Evolutionary conservation across 768 basidiomycete genomes (phyloP), one percentile per base, ranked within the genome.

Genomic region (Terana coerulea): DNA sequence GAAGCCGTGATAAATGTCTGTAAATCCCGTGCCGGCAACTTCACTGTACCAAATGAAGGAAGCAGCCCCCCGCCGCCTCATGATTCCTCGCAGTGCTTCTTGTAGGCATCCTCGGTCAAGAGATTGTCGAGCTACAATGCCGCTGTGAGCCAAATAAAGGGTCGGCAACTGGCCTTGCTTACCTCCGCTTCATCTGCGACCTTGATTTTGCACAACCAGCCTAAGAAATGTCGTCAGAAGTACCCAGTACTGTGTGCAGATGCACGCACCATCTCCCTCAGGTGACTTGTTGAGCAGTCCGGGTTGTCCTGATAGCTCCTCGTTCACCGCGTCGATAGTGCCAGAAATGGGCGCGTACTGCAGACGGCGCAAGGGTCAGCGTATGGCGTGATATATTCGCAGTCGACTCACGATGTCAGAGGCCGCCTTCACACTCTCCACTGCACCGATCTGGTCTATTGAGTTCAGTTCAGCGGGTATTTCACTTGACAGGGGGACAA

Each of bases 121-220:
- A 99, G 75, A 3, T 64, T 64, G 5, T 93, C 81, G 56, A 91
- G 66, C 89, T 91, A 58, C 40, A 12, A 44, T n/a, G n/a, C n/a
- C n/a, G n/a, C n/a, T n/a, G n/a, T n/a, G n/a, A n/a, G 31, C 19
- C 37, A 40, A 12, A 11, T 51, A 14, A 47, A 24, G 52, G 1
- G 47, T 34, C 34, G n/a, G n/a, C n/a, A n/a, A n/a, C n/a, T n/a
- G n/a, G 21, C 26, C 44, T 34, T 12, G 52, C 75, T 34, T 67
- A 93, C 90, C 79, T 98, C 90, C 1, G 75, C 68, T 5, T 86
- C 84, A 52, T 89, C 69, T 19, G 87, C 79, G 39, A 97, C 68
- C 66, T 86, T 82, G 62, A 99, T 86, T 75, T 91, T 95, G 83
- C 88, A 94, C 40, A 99, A 81, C 95, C 95, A 99, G 50, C 95